phyloP scores from a whole-genome alignment of 257 asterid genomes.

The Jacaranda mimosifolia region DNA sequence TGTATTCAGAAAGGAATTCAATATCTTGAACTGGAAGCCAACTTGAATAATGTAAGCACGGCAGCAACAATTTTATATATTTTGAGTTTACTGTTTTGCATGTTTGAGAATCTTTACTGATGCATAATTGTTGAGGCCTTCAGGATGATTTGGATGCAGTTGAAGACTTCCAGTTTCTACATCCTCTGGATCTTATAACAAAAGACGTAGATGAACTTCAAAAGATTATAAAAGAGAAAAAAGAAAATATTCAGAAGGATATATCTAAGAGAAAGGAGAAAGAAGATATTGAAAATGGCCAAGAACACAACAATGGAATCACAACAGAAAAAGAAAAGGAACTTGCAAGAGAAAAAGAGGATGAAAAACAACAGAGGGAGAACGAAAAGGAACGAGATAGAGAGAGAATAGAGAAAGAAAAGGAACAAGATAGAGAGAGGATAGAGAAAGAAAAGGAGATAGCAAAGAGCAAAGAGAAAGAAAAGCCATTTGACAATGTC shows the following conservation, averaged over 20 bases:
- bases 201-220: constrained; percentile 71
- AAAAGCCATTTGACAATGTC: constrained; percentile 56
- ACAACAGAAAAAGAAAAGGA: constrained; percentile 46
- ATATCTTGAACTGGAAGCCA: constrained; percentile 78
- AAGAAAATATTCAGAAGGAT: constrained; percentile 57
- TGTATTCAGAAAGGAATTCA: constrained; percentile 85
- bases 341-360: constrained; percentile 40
- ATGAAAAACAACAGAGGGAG: constrained; percentile 59
- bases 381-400: constrained; percentile 42
- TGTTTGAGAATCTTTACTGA: constrained; percentile 34
- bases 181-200: constrained; percentile 81
- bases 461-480: constrained; percentile 64
- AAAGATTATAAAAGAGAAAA: constrained; percentile 69
- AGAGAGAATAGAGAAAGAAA: constrained; percentile 13
- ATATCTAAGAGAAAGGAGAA: constrained; percentile 63
- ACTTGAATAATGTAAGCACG: constrained; percentile 57
- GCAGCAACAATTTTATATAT: neutral
- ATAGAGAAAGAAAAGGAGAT: constrained; percentile 56
- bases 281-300: constrained; percentile 50
- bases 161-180: constrained; percentile 75
- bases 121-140: constrained; percentile 41
- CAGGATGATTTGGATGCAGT: constrained; percentile 78
- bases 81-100: constrained; percentile 19
- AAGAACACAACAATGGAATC: constrained; percentile 50
- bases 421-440: constrained; percentile 50